These are phyloP conservation scores for Schizophyllum commune DNA, from an alignment of 1,284 basidiomycete species.

Conservation along the genomic window DNA sequence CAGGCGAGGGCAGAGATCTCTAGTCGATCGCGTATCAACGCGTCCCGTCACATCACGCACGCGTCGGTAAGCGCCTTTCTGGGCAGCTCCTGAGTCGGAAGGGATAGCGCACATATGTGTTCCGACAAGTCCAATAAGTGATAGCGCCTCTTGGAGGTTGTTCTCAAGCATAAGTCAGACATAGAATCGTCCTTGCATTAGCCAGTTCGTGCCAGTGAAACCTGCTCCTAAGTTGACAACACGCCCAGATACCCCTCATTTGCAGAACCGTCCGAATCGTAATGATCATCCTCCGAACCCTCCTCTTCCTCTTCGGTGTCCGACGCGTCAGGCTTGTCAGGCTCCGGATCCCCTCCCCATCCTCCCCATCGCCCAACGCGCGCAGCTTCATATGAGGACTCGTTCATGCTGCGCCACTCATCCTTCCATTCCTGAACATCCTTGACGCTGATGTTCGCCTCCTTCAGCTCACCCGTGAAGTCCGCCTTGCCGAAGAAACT, in stretches of 20 bases:
- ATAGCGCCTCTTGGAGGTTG: too few relatives aligned
- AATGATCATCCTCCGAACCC: background rate
- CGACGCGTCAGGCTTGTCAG: conserved; percentile 13
- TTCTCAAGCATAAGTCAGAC: too few relatives aligned
- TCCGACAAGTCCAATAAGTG: too few relatives aligned
- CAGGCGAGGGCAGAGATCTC: too few relatives aligned
- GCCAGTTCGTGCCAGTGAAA: too few relatives aligned
- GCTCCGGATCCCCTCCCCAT: conserved; percentile 7
- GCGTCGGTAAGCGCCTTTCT: too few relatives aligned
- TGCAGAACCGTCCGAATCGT: background rate
- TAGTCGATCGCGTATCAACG: background rate
- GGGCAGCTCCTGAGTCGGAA: too few relatives aligned
- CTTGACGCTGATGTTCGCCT: conserved; percentile 4
- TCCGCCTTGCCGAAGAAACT: conserved; percentile 14
- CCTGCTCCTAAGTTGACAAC: too few relatives aligned
- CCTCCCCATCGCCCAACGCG: conserved; percentile 11
- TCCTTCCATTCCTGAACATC: conserved; percentile 15
- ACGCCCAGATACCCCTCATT: too few relatives aligned
- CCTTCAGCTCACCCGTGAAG: conserved; percentile 4
- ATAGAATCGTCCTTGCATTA: too few relatives aligned
- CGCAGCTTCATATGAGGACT: conserved; percentile 11
- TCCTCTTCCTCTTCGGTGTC: conserved; percentile 15
- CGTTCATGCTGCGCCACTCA: conserved; percentile 15
- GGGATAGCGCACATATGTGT: too few relatives aligned
- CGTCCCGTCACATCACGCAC: background rate